A percentile compares a stretch with the other conserved stretches of the same genome.
Evolutionary conservation across 257 asterid species (phyloP).

Genomic region (Lycium ferocissimum): DNA sequence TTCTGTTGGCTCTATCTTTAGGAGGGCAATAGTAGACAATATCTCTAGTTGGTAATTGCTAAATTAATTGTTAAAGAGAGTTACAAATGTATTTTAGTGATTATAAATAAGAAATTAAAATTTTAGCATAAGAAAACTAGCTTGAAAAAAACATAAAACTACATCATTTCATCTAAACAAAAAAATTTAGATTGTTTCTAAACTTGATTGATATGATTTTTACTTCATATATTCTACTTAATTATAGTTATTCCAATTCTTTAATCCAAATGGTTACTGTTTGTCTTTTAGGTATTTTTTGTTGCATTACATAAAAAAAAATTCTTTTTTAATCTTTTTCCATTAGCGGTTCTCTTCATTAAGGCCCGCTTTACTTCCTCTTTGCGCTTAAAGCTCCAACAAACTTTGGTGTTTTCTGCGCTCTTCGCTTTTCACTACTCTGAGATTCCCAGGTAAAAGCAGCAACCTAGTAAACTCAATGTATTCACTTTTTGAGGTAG

Average conservation of each 20-base stretch:
- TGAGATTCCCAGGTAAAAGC: constrained; percentile 15
- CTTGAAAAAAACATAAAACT: background rate
- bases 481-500: constrained; percentile 21
- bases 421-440: background rate
- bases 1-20: background rate
- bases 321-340: background rate
- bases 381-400: background rate
- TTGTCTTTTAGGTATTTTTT: background rate
- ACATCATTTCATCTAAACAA: background rate
- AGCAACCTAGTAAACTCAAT: constrained; percentile 1
- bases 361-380: background rate
- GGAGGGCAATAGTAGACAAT: background rate
- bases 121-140: background rate
- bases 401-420: background rate
- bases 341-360: background rate
- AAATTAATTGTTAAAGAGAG: background rate
- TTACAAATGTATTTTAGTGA: constrained; percentile 9
- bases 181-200: background rate
- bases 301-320: too few relatives aligned
- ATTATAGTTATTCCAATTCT: background rate
- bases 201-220: background rate
- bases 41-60: constrained; percentile 16
- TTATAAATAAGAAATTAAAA: background rate
- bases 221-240: background rate
- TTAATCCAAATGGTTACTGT: background rate